Evolutionary conservation across 164 flowering plant species (phyloP), one percentile per base, ranked within the genome.

Genomic region (Houttuynia cordata): DNA sequence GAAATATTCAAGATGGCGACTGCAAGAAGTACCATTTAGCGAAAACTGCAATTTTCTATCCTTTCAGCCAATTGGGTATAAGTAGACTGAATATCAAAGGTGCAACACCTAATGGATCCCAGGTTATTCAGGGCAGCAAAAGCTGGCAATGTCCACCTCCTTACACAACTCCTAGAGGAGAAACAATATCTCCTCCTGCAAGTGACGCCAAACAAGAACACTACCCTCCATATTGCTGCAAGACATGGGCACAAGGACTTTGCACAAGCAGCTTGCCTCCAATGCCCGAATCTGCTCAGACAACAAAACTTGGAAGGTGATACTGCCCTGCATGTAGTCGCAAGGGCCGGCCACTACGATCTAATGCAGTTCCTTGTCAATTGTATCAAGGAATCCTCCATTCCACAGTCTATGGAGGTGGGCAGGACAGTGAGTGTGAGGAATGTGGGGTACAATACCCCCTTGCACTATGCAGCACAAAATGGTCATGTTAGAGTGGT

Each of bases 151-250:
- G 53, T 22, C 53, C 18, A n/a, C 1, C 21, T 22, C 53, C 53
- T 51, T 6, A 4, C 1, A 22, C 13, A 7, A 51, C 53, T 51
- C 53, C 7, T 51, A 0, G 53, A 17, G 20, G 21, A 13, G 53
- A 55, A 55, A 30, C 34, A 24, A 23, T 24, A 55, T 15, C 25
- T 21, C 23, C 57, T 55, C 1, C 34, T 13, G 8, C 24, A 24
- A 21, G 30, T 55, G 24, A 24, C 57, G 4, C 24, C 57, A 7
- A 24, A 55, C 6, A 24, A 55, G 17, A 55, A 55, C 23, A 55
- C 57, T 21, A 30, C 57, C 24, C 57, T 55, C 13, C 57, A 55
- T 30, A n/a, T n/a, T n/a, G n/a, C n/a, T n/a, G n/a, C n/a, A n/a
- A n/a, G n/a, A n/a, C n/a, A n/a, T n/a, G n/a, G 23, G 20, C 17